Evolutionary conservation across 1,139 yeast genomes (phyloP), one percentile per base, ranked within the genome.

Genomic region (Torulaspora globosa): DNA sequence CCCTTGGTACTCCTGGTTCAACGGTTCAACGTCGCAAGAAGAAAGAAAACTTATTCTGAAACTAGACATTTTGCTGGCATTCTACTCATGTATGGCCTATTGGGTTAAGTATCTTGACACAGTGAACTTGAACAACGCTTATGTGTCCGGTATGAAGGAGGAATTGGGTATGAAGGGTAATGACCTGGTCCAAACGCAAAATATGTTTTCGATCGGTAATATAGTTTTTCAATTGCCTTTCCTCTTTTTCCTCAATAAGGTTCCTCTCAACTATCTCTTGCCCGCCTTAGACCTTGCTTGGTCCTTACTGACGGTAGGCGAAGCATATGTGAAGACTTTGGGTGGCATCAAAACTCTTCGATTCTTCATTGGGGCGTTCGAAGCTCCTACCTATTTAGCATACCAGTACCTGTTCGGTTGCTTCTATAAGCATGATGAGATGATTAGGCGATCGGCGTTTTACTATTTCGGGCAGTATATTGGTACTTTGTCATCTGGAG

Each of bases 1-100:
- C 49, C 75, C 74, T 56, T 80, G 83, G 82, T 81, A 72, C 62
- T 71, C 75, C 44, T 82, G 88, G 88, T 82, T 78, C 58, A 78
- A 78, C 53, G 78, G 75, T 27, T 71, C 68, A 48, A 80, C 75
- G 50, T 71, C 86, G 1, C 71, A 74, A 0, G 80, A 70, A 14
- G 76, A 76, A 68, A 63, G 72, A 58, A 65, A 62, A 49, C 69
- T 82, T 42, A 67, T 82, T 42, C 53, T 75, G 54, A 83, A 83
- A 57, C 65, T 82, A 43, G 90, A 83, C 56, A 54, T 81, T 18
- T 58, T 79, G 41, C 67, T 82, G 46, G 74, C 84, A 1, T 67
- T 78, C 38, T 80, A 76, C 59, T 74, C 82, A 2, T 70, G 80
- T 58, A 67, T 79, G 65, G 82, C 81, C 11, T 82, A 79, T 63